A percentile compares a stretch with the other conserved stretches of the same genome.
These are phyloP conservation scores for Stachybotrys elegans DNA, from an alignment of 2,329 filamentous ascomycete genomes.

Conservation along the genomic window DNA sequence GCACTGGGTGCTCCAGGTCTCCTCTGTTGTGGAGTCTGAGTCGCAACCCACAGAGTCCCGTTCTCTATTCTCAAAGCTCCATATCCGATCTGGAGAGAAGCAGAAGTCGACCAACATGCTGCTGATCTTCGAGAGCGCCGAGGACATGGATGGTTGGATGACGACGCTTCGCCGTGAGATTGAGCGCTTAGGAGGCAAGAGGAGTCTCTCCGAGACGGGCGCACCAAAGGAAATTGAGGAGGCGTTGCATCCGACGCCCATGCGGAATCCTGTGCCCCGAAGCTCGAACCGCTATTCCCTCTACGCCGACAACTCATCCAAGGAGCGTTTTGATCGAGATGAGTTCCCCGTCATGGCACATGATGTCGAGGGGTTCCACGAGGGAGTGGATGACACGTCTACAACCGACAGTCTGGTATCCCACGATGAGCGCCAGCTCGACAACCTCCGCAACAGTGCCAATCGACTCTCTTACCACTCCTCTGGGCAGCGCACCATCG, in stretches of 20 bases:
- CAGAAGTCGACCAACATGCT: constrained; percentile 59
- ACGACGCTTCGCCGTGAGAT: constrained; percentile 64
- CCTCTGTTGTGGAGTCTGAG: constrained; percentile 58
- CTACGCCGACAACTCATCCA: constrained; percentile 20
- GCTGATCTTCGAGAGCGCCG: constrained; percentile 66
- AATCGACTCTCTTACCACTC: constrained; percentile 57
- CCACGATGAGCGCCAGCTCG: constrained; percentile 53
- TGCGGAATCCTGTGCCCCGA: constrained; percentile 41
- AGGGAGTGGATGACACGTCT: constrained; percentile 50
- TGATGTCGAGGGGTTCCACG: constrained; percentile 11
- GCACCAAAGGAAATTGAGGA: constrained; percentile 39
- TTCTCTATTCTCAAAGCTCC: constrained; percentile 61
- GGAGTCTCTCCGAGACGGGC: constrained; percentile 55
- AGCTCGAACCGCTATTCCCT: constrained; percentile 43
- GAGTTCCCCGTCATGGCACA: neutral
- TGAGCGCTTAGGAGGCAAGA: constrained; percentile 63
- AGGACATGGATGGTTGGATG: constrained; percentile 76
- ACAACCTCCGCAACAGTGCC: constrained; percentile 50
- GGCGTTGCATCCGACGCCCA: constrained; percentile 31
- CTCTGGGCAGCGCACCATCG: constrained; percentile 53
- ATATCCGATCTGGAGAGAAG: constrained; percentile 50
- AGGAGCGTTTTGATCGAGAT: no score
- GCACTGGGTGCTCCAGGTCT: constrained; percentile 76
- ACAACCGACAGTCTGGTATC: constrained; percentile 53
- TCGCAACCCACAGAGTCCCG: constrained; percentile 45